These are phyloP conservation scores for Penicillium soppii DNA, from an alignment of 495 filamentous ascomycete species.

Conservation along the genomic window DNA sequence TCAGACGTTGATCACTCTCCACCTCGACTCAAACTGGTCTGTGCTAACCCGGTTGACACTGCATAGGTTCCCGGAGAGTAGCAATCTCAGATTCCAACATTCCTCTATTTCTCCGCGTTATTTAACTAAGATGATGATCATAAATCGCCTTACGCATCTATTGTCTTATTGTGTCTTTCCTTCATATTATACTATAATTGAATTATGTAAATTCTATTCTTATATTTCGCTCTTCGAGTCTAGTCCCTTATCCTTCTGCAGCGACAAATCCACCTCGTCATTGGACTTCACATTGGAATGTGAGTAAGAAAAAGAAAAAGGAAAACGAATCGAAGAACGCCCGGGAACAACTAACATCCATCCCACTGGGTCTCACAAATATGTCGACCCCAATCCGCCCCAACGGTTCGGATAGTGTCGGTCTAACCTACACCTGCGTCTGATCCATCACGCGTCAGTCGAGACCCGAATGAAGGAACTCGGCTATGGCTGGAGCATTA, in stretches of 20 bases:
- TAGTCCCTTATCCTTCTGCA: not conserved
- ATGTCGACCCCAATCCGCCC: not conserved
- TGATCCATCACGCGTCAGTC: slow-evolving; percentile 42
- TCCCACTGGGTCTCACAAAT: not conserved
- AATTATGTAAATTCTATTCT: not conserved
- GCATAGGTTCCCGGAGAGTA: slow-evolving; percentile 1
- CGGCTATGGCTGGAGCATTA: slow-evolving; percentile 6
- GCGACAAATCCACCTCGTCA: not conserved
- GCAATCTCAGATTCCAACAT: slow-evolving; percentile 8
- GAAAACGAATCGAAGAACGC: not conserved
- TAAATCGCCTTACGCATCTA: not conserved
- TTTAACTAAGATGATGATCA: not conserved
- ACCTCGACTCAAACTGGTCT: too few relatives aligned
- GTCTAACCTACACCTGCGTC: slow-evolving; percentile 22
- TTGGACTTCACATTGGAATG: slow-evolving; percentile 1
- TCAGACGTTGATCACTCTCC: slow-evolving; percentile 5
- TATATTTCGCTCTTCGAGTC: not conserved
- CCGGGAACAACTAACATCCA: not conserved
- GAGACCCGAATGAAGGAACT: slow-evolving; percentile 13
- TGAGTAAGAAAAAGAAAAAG: not conserved
- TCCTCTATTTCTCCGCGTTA: slow-evolving; percentile 2
- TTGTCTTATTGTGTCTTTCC: not conserved
- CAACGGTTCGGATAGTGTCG: slow-evolving; percentile 7
- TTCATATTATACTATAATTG: not conserved
- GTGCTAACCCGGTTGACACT: slow-evolving; percentile 5